Base-by-base conservation (phyloP, 179 eudicot species). In the Monotropa hypopitys region DNA sequence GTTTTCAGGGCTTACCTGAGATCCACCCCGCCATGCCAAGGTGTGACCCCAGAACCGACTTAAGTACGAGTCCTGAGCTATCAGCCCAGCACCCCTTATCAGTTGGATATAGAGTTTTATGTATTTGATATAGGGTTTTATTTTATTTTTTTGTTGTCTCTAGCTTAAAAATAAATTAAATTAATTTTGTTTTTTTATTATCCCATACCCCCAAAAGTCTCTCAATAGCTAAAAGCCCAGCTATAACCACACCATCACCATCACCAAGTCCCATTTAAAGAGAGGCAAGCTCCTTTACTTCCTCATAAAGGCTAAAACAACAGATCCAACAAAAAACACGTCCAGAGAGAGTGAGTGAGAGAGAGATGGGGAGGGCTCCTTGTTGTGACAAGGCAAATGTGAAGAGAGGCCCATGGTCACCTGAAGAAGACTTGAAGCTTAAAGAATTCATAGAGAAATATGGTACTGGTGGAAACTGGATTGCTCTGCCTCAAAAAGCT, bases 351-450 rank as follows among this genome's bases (percentile, higher is more conserved):
- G 67, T 28, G 65, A 59, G 65, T 23, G 65, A 57, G 65, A 23
- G 74, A 73, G 74, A 76, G 75, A 76, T 89, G 92, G 92, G 88
- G 23, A 84, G 88, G 74, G 87, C 87, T 43, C 89, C 92, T 33
- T 85, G 84, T 68, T 80, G 84, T 75, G 90, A 87, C 73, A 81
- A 87, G 74, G 86, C 86, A 40, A 88, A 84, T 26, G 80, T 87
- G 53, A 85, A 87, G 86, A 87, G 80, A 81, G 92, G 92, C 8
- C 86, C 92, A 53, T 89, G 92, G 90, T 83, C 89, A 12, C 78
- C 85, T 7, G 89, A 89, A 79, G 92, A 89, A 81, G 92, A 89
- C 73, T 66, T 85, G 7, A 87, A 74, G 71, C 85, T 89, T 13
- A 80, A 82, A 51, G 83, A 81, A 46, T 84, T 82, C 54, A 83